Evolutionary conservation across 2,329 filamentous ascomycete genomes (phyloP).

Genomic region (Emergomyces orientalis): DNA sequence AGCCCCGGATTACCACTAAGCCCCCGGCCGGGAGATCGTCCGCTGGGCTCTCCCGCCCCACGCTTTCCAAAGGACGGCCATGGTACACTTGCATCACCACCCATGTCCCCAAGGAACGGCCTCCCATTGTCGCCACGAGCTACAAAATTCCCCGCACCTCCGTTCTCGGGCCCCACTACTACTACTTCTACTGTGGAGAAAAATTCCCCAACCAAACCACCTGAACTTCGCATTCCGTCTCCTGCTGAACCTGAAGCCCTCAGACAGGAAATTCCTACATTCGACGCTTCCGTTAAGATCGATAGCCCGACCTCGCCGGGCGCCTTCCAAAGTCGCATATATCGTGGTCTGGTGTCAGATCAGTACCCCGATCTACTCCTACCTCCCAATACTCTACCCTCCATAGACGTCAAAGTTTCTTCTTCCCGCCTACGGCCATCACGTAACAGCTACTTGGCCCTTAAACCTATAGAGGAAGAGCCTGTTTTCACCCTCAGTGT

Average conservation of each 20-base stretch:
- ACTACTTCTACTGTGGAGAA: not conserved
- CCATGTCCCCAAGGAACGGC: slow-evolving; percentile 55
- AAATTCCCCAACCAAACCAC: slow-evolving; percentile 30
- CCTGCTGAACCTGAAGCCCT: slow-evolving; percentile 16
- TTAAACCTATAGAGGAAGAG: slow-evolving; percentile 77
- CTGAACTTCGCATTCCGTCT: slow-evolving; percentile 5
- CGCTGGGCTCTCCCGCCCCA: slow-evolving; percentile 51
- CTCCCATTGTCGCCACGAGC: slow-evolving; percentile 62
- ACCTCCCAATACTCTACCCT: slow-evolving; percentile 77
- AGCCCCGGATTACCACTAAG: slow-evolving; percentile 57
- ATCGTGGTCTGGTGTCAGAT: slow-evolving; percentile 68
- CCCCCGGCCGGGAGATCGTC: slow-evolving; percentile 51
- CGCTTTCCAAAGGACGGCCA: slow-evolving; percentile 44
- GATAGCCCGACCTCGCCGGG: slow-evolving; percentile 26
- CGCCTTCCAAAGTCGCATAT: slow-evolving; percentile 47
- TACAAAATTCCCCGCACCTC: slow-evolving; percentile 61
- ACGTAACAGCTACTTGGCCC: slow-evolving; percentile 68
- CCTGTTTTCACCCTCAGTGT: slow-evolving; percentile 88
- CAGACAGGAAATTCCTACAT: slow-evolving; percentile 25
- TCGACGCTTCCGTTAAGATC: slow-evolving; percentile 27
- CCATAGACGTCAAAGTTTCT: slow-evolving; percentile 75
- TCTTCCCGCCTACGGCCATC: slow-evolving; percentile 94
- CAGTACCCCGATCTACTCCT: slow-evolving; percentile 80
- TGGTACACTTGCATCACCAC: slow-evolving; percentile 51
- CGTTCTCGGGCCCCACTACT: not conserved